Evolutionary conservation across 148 eudicot species (phyloP).

Genomic region (Nepenthes mirabilis): DNA sequence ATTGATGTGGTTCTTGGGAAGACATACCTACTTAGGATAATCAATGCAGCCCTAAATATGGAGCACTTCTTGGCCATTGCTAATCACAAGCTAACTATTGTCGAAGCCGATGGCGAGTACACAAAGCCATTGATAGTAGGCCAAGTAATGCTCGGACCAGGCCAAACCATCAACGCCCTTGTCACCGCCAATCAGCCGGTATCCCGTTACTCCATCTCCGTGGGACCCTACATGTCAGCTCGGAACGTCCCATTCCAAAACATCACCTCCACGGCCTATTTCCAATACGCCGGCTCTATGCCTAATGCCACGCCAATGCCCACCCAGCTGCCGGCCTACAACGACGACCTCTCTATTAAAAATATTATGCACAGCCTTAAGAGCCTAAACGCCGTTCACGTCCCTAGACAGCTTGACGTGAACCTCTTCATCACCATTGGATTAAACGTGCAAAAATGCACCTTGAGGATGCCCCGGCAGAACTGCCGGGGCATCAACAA

Average conservation of each 20-base stretch:
- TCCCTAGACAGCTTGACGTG: constrained; percentile 41
- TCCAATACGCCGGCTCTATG: constrained; percentile 34
- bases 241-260: constrained; percentile 41
- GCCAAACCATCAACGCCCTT: constrained; percentile 49
- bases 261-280: constrained; percentile 34
- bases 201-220: constrained; percentile 36
- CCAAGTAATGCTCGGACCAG: constrained; percentile 54
- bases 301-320: constrained; percentile 25
- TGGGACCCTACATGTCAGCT: constrained; percentile 63
- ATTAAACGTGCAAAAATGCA: constrained; percentile 43
- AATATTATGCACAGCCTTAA: constrained; percentile 41
- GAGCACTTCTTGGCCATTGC: constrained; percentile 57
- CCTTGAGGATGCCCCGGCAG: constrained; percentile 24
- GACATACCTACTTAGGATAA: constrained; percentile 48
- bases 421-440: constrained; percentile 56
- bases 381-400: constrained; percentile 25
- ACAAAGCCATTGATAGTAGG: constrained; percentile 34
- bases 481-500: constrained; percentile 37
- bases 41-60: constrained; percentile 47
- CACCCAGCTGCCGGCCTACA: constrained; percentile 33
- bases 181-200: constrained; percentile 36
- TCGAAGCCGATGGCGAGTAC: constrained; percentile 55
- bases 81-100: constrained; percentile 52
- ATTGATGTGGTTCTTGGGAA: constrained; percentile 44
- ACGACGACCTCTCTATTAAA: constrained; percentile 31